Evolutionary conservation across 768 basidiomycete genomes (phyloP).

Genomic region (Leccinum boreale): DNA sequence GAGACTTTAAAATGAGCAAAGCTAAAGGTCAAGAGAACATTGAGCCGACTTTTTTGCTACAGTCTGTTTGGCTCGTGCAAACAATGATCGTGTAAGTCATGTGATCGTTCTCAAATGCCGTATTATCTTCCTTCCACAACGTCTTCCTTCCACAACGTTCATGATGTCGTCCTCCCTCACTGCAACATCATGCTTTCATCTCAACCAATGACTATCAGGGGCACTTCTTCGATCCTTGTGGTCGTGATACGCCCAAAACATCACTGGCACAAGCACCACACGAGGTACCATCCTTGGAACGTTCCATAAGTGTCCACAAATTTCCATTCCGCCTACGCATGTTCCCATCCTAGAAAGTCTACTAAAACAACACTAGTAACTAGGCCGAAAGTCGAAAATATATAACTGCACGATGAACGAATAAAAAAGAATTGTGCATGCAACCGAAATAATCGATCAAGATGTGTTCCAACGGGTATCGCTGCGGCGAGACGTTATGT

Average conservation of each 20-base stretch:
- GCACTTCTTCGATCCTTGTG: not conserved
- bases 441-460: not conserved
- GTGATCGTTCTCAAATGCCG: constrained; percentile 13
- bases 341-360: constrained; percentile 6
- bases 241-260: not conserved
- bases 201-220: not conserved
- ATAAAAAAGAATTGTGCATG: constrained; percentile 9
- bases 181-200: not conserved
- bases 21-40: constrained; percentile 17
- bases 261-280: not conserved
- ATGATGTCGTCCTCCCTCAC: not conserved
- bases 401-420: constrained; percentile 17
- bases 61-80: constrained; percentile 27
- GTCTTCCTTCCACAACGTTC: not conserved
- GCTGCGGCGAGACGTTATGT: constrained; percentile 3
- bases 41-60: constrained; percentile 18
- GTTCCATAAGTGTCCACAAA: not conserved
- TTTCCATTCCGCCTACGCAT: constrained; percentile 1
- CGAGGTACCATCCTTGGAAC: not conserved
- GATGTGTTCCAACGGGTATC: not conserved
- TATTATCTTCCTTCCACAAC: not conserved
- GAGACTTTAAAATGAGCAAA: constrained; percentile 20
- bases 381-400: constrained; percentile 23
- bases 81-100: constrained; percentile 22
- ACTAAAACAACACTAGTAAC: constrained; percentile 20